These are phyloP conservation scores for Paracoccidioides brasiliensis DNA, from an alignment of 2,329 filamentous ascomycete genomes.

Conservation along the genomic window DNA sequence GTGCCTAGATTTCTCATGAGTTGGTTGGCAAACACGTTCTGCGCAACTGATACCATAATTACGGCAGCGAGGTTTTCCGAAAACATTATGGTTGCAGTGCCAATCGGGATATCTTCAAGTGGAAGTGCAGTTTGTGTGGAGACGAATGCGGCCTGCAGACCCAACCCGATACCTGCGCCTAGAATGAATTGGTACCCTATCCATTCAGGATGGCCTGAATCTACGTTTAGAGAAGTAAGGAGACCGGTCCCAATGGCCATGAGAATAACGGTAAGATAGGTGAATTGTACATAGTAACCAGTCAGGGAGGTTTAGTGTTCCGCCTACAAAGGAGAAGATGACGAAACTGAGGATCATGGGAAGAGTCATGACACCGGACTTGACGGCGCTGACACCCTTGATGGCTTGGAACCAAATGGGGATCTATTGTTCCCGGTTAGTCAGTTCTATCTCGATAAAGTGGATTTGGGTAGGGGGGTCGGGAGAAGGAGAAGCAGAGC, in stretches of 20 bases:
- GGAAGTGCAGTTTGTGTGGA: constrained; percentile 15
- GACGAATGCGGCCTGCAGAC: constrained; percentile 12
- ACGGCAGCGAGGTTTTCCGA: constrained; percentile 32
- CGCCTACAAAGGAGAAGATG: constrained; percentile 31
- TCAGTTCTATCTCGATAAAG: neutral
- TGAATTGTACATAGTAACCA: constrained; percentile 36
- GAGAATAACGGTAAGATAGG: constrained; percentile 18
- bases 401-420: constrained; percentile 32
- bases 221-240: constrained; percentile 21
- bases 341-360: constrained; percentile 21
- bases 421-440: neutral
- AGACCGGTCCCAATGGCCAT: constrained; percentile 20
- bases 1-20: constrained; percentile 7
- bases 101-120: constrained; percentile 17
- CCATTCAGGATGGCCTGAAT: constrained; percentile 14
- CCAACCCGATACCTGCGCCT: constrained; percentile 25
- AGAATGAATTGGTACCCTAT: constrained; percentile 23
- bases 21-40: constrained; percentile 22
- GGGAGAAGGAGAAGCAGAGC: neutral
- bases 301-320: constrained; percentile 25
- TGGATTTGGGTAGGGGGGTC: no score
- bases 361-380: constrained; percentile 33
- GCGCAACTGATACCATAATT: constrained; percentile 30
- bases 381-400: constrained; percentile 26
- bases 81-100: constrained; percentile 19